Evolutionary conservation across 106 monocot species (phyloP).

Genomic region (Posidonia australis): DNA sequence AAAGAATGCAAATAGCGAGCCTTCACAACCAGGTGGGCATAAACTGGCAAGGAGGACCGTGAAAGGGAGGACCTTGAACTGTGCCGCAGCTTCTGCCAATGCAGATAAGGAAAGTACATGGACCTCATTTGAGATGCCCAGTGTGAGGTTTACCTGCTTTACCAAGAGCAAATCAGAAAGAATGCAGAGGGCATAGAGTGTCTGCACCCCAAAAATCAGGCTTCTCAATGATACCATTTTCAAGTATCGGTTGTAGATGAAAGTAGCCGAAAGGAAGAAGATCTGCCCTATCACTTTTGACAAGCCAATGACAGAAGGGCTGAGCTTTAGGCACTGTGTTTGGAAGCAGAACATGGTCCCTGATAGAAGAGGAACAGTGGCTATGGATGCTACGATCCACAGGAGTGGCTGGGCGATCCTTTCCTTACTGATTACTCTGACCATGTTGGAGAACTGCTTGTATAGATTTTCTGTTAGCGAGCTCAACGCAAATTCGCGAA

Average conservation of each 20-base stretch:
- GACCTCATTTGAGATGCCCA: slow-evolving; percentile 70
- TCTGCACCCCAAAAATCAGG: slow-evolving; percentile 51
- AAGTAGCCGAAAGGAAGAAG: slow-evolving; percentile 43
- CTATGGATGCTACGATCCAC: slow-evolving; percentile 62
- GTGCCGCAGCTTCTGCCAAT: slow-evolving; percentile 66
- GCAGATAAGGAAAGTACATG: slow-evolving; percentile 64
- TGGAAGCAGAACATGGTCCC: slow-evolving; percentile 82
- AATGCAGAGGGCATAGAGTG: slow-evolving; percentile 50
- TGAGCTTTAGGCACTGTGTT: slow-evolving; percentile 55
- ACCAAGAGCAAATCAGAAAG: slow-evolving; percentile 58
- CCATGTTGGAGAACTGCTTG: slow-evolving; percentile 45
- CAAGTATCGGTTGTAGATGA: slow-evolving; percentile 40
- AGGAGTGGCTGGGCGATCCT: slow-evolving; percentile 42
- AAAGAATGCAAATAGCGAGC: slow-evolving; percentile 73
- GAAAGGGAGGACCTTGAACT: slow-evolving; percentile 81
- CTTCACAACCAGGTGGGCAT: slow-evolving; percentile 67
- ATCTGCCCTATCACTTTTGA: slow-evolving; percentile 80
- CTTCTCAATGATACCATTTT: slow-evolving; percentile 45
- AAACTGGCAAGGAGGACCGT: slow-evolving; percentile 50
- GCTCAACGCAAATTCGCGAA: slow-evolving; percentile 4
- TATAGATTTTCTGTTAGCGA: slow-evolving; percentile 38
- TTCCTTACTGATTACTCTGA: slow-evolving; percentile 32
- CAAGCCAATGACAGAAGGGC: slow-evolving; percentile 58
- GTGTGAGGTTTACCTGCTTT: slow-evolving; percentile 56
- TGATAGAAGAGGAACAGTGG: slow-evolving; percentile 64